These are phyloP conservation scores for Claviceps lovelessii DNA, from an alignment of 2,329 filamentous ascomycete genomes.

Conservation along the genomic window DNA sequence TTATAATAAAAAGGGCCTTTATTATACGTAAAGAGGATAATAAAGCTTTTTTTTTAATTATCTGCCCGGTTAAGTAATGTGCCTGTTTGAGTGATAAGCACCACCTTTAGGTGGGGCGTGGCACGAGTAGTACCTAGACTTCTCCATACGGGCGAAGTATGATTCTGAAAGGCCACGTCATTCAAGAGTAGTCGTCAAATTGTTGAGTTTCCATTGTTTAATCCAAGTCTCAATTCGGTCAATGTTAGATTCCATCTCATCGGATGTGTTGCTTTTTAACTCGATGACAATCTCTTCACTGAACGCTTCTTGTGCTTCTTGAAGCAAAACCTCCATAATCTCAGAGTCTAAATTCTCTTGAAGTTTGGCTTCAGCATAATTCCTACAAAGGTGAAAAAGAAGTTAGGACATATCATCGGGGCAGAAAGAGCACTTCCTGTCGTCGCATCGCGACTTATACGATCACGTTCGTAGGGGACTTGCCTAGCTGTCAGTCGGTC, in stretches of 20 bases:
- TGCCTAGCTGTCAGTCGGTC: conserved; percentile 67
- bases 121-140: too few species aligned
- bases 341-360: conserved; percentile 95
- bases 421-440: too few species aligned
- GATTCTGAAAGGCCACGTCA: too few species aligned
- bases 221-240: conserved; percentile 74
- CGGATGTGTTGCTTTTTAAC: conserved; percentile 63
- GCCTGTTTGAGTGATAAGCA: too few species aligned
- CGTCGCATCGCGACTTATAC: neutral
- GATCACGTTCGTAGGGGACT: conserved; percentile 2
- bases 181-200: neutral
- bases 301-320: conserved; percentile 80
- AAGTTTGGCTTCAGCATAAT: conserved; percentile 74
- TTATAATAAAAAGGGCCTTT: too few species aligned
- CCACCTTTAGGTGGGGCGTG: too few species aligned
- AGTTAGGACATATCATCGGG: neutral
- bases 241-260: conserved; percentile 81
- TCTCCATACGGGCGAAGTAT: too few species aligned
- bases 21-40: too few species aligned
- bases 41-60: too few species aligned
- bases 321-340: conserved; percentile 88
- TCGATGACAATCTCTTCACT: conserved; percentile 81
- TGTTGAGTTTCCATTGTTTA: conserved; percentile 52
- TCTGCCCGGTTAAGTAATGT: too few species aligned
- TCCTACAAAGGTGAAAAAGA: conserved; percentile 28